A percentile compares a stretch with the other conserved stretches of the same genome.
phyloP scores from a whole-genome alignment of 495 filamentous ascomycete species.

The Penicillium salamii region DNA sequence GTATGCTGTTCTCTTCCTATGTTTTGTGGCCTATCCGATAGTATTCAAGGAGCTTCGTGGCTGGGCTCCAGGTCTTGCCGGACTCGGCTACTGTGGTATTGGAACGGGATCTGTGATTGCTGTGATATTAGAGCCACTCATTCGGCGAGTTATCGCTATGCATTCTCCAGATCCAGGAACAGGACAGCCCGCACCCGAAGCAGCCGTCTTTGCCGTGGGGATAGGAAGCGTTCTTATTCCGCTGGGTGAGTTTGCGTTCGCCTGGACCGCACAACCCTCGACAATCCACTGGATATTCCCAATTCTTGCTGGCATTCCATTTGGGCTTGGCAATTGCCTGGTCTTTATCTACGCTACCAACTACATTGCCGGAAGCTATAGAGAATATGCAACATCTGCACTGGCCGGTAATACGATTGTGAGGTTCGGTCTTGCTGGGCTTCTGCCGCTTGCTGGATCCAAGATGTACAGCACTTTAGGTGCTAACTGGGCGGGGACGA shows the following conservation, averaged over 20 bases:
- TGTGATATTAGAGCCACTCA: constrained; percentile 58
- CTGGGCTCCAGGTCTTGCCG: constrained; percentile 62
- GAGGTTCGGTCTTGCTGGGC: constrained; percentile 56
- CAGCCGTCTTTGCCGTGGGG: constrained; percentile 62
- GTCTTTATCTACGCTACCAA: constrained; percentile 71
- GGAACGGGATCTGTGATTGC: constrained; percentile 66
- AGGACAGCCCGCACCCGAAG: constrained; percentile 59
- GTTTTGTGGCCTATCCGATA: constrained; percentile 72
- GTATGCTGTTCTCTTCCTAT: constrained; percentile 69
- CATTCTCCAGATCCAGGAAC: constrained; percentile 69
- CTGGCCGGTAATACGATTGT: constrained; percentile 67
- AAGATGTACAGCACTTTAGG: constrained; percentile 63
- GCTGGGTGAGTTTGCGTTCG: constrained; percentile 66
- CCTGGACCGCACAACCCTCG: constrained; percentile 67
- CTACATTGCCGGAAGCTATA: constrained; percentile 69
- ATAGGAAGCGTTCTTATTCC: constrained; percentile 62
- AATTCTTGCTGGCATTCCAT: constrained; percentile 68
- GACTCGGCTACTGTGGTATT: constrained; percentile 70
- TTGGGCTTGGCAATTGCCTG: constrained; percentile 66
- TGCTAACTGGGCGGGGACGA: constrained; percentile 71
- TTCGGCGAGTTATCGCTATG: constrained; percentile 54
- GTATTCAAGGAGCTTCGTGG: constrained; percentile 66
- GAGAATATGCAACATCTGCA: constrained; percentile 67
- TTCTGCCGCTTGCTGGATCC: constrained; percentile 65
- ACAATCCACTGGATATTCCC: constrained; percentile 71